These are phyloP conservation scores for Cardamine resedifolia DNA, from an alignment of 345 rosid genomes.

Conservation along the genomic window DNA sequence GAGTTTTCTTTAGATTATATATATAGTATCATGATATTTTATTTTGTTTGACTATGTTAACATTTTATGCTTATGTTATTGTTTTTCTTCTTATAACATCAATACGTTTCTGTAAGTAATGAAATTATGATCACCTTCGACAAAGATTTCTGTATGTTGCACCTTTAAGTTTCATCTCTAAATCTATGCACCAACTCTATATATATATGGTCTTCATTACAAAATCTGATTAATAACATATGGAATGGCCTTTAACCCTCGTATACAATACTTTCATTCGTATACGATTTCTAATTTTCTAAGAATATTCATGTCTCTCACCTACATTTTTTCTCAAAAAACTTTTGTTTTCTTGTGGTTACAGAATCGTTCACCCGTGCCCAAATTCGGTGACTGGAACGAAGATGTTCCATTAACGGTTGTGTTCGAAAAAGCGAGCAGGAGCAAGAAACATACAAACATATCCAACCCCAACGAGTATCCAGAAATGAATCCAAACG, in stretches of 20 bases:
- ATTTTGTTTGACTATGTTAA: background rate
- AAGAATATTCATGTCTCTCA: background rate
- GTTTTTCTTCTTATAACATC: background rate
- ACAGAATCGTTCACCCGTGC: conserved; percentile 30
- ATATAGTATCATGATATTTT: background rate
- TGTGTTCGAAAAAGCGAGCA: conserved; percentile 33
- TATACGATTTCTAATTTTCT: background rate
- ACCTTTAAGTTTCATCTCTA: background rate
- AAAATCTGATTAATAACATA: background rate
- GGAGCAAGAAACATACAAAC: conserved; percentile 11
- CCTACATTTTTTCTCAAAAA: background rate
- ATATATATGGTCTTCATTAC: background rate
- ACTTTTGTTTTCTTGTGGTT: background rate
- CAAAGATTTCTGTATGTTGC: background rate
- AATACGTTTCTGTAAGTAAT: background rate
- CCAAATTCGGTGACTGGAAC: conserved; percentile 36
- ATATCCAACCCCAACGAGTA: conserved; percentile 19
- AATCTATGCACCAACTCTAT: background rate
- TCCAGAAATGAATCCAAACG: conserved; percentile 25
- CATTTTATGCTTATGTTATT: background rate
- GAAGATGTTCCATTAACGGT: conserved; percentile 33
- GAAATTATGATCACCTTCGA: background rate
- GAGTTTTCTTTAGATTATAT: background rate
- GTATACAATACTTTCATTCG: background rate
- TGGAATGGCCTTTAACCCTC: background rate